A percentile compares a stretch with the other conserved stretches of the same genome.
Evolutionary conservation across 495 filamentous ascomycete genomes (phyloP).

Genomic region (Geoglossum glabrum): DNA sequence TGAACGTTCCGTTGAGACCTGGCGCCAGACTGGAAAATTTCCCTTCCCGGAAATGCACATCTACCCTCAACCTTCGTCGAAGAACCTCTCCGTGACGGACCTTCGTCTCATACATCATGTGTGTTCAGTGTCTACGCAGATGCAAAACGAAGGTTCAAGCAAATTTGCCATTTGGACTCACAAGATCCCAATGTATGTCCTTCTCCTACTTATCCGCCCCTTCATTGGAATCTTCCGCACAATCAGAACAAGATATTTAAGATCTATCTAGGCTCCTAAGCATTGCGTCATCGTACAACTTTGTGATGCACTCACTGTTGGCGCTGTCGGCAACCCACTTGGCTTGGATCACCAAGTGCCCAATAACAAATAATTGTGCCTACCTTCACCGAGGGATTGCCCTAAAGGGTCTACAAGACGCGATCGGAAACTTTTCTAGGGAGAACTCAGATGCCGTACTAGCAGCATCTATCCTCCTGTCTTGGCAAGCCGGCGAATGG

Average conservation of each 20-base stretch:
- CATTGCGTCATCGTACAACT: constrained; percentile 59
- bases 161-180: constrained; percentile 80
- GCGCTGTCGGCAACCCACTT: constrained; percentile 83
- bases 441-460: constrained; percentile 82
- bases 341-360: constrained; percentile 64
- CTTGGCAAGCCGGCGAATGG: constrained; percentile 96
- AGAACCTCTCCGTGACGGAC: constrained; percentile 49
- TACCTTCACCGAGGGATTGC: constrained; percentile 73
- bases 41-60: constrained; percentile 70
- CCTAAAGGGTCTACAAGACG: constrained; percentile 70
- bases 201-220: constrained; percentile 3
- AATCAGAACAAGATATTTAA: not conserved
- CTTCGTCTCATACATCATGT: constrained; percentile 83
- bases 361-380: constrained; percentile 63
- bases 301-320: constrained; percentile 83
- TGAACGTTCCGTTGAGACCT: constrained; percentile 59
- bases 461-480: constrained; percentile 76
- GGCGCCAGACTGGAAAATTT: constrained; percentile 66
- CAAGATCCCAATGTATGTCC: constrained; percentile 68
- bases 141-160: constrained; percentile 54
- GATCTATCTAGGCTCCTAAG: constrained; percentile 47
- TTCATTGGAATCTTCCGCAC: not conserved
- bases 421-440: constrained; percentile 65
- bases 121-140: constrained; percentile 62
- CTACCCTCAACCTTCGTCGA: constrained; percentile 41